Evolutionary conservation across 2,329 filamentous ascomycete species (phyloP), one percentile per base, ranked within the genome.

Genomic region (Clonostachys rosea): DNA sequence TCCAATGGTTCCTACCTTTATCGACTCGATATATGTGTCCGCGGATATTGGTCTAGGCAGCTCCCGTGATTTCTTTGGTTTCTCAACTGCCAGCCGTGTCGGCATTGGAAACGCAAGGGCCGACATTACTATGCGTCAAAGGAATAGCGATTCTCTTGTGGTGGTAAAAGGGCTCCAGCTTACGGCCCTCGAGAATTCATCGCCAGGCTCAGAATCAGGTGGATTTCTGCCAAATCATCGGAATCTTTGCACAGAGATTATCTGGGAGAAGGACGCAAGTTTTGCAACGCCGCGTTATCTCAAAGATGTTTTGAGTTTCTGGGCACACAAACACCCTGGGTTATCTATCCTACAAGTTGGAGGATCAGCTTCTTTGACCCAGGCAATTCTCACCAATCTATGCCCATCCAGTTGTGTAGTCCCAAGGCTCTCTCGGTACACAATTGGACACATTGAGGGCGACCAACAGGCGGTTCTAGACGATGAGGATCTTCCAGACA

Each of bases 1-100:
- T 10, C 66, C 73, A 3, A 79, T 78, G 74, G 69, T 79, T 0
- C 76, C 76, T 0, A 71, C 70, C 0, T 67, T 59, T 16, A 66
- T 78, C 40, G 60, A 66, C 5, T 72, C 66, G 35, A 55, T 79
- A 5, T 76, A 69, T 44, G 58, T 80, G n/a, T 69, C 74, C 1
- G 36, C 36, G 10, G 36, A 39, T 39, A n/a, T 39, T 18, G 36
- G 14, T 18, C 7, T n/a, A 8, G 17, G 17, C 4, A 65, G 68
- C 1, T 51, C 60, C 3, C 55, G 71, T 4, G 63, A 65, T 2
- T 74, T 78, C 44, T 46, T 56, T 4, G 74, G 75, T 3, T 69
- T 69, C 41, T 66, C 74, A 2, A 66, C 56, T 1, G 72, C 68
- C 4, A 56, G 56, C 3, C 58, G 59, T 30, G 57, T 54, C 11